Conservation (phyloP, 2,329 filamentous ascomycete genomes). For the Ascochyta fabae region DNA sequence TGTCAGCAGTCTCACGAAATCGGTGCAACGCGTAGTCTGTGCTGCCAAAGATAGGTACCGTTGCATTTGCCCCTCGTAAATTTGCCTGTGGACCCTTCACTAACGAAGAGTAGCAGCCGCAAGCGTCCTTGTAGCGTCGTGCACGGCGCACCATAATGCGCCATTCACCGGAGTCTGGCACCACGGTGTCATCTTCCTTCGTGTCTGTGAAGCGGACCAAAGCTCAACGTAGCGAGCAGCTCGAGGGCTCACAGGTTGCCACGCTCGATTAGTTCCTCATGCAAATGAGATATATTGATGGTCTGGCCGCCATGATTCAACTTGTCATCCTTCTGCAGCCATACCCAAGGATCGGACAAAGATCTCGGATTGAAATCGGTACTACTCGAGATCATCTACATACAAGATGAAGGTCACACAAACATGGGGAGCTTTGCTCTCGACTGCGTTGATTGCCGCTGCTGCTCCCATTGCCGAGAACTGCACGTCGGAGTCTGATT, state of each 20-base stretch:
- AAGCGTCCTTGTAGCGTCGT: slow-evolving; percentile 12
- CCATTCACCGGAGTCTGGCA: slow-evolving; percentile 3
- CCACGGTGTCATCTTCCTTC: slow-evolving; percentile 15
- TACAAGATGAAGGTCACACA: slow-evolving; percentile 18
- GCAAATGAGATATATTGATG: slow-evolving; percentile 13
- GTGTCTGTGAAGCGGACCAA: neutral
- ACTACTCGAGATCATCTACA: neutral
- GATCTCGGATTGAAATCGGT: slow-evolving; percentile 1
- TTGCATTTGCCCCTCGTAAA: slow-evolving; percentile 14
- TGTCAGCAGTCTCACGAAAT: neutral
- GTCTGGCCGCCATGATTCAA: neutral
- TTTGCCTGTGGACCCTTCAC: slow-evolving; percentile 8
- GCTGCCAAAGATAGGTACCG: slow-evolving; percentile 15
- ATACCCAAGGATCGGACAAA: slow-evolving; percentile 3
- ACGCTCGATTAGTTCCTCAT: neutral
- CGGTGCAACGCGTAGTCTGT: slow-evolving; percentile 5
- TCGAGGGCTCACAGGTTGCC: neutral
- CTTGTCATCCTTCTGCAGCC: slow-evolving; percentile 4
- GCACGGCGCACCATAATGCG: slow-evolving; percentile 11
- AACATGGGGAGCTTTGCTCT: slow-evolving; percentile 20
- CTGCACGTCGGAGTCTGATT: slow-evolving; percentile 17
- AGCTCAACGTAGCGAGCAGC: neutral
- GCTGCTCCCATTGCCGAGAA: slow-evolving; percentile 10
- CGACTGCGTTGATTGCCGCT: slow-evolving; percentile 13
- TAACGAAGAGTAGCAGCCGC: slow-evolving; percentile 9